Conservation (phyloP, 495 filamentous ascomycete genomes). For the Penicillium canescens region DNA sequence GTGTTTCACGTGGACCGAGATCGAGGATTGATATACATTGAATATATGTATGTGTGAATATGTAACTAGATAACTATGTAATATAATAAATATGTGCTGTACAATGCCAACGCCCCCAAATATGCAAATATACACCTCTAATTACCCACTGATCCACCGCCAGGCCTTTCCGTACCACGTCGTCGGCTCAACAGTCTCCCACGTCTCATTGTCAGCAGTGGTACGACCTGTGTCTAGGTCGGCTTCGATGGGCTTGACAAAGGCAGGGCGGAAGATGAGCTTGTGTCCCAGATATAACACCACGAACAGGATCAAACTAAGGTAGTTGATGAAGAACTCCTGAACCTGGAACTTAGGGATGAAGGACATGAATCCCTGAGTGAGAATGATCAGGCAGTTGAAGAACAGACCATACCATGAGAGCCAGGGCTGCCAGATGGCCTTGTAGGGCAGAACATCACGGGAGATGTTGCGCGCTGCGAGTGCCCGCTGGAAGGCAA, state of each 20-base stretch:
- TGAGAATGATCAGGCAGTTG: slow-evolving; percentile 63
- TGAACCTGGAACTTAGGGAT: slow-evolving; percentile 57
- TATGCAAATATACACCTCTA: slow-evolving; percentile 6
- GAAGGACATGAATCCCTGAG: slow-evolving; percentile 70
- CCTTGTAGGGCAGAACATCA: slow-evolving; percentile 58
- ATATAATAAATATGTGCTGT: slow-evolving; percentile 3
- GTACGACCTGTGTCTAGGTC: slow-evolving; percentile 50
- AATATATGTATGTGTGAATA: not conserved
- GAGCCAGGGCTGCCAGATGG: slow-evolving; percentile 58
- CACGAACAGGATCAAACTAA: slow-evolving; percentile 61
- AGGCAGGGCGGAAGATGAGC: slow-evolving; percentile 41
- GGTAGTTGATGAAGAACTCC: slow-evolving; percentile 62
- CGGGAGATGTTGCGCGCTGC: slow-evolving; percentile 56
- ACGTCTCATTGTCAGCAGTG: slow-evolving; percentile 41
- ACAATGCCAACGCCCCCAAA: slow-evolving; percentile 11
- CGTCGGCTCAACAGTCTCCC: slow-evolving; percentile 44
- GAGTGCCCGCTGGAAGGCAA: slow-evolving; percentile 62
- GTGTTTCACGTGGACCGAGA: slow-evolving; percentile 13
- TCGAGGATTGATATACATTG: not conserved
- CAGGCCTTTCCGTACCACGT: slow-evolving; percentile 39
- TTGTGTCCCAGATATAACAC: slow-evolving; percentile 62
- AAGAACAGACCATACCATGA: slow-evolving; percentile 64
- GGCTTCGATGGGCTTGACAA: slow-evolving; percentile 44
- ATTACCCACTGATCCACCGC: slow-evolving; percentile 19
- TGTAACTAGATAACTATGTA: not conserved